Evolutionary conservation across 2,329 filamentous ascomycete genomes (phyloP).

Genomic region (Scleromitrula shiraiana): DNA sequence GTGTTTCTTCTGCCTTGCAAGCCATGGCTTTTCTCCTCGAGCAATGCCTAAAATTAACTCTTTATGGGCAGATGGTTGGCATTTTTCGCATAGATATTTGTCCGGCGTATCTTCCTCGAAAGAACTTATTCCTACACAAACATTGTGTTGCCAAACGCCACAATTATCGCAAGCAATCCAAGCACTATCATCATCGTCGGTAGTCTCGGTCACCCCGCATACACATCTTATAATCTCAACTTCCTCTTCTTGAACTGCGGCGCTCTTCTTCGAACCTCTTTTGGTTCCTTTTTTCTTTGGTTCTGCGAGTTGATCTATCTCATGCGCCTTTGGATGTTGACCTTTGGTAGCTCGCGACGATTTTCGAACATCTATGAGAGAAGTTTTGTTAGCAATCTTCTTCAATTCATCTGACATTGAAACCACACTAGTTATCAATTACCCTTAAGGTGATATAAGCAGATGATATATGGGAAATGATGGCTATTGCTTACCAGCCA

Average conservation of each 20-base stretch:
- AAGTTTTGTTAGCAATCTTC: conserved; percentile 18
- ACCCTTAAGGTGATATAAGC: neutral
- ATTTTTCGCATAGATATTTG: conserved; percentile 88
- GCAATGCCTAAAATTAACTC: conserved; percentile 70
- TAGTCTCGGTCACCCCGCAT: conserved; percentile 78
- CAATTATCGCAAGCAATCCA: conserved; percentile 97
- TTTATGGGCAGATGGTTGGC: conserved; percentile 70
- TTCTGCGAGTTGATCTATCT: conserved; percentile 53
- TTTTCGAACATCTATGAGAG: conserved; percentile 47
- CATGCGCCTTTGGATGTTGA: conserved; percentile 83
- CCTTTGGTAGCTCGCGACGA: conserved; percentile 96
- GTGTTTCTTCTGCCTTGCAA: conserved; percentile 53
- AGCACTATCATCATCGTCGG: conserved; percentile 76
- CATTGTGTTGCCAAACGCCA: conserved; percentile 93
- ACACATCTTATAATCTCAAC: conserved; percentile 77
- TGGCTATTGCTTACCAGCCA: conserved; percentile 51
- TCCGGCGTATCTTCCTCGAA: conserved; percentile 69
- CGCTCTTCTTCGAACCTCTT: conserved; percentile 47
- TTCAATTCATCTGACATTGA: neutral
- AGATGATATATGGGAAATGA: conserved; percentile 5
- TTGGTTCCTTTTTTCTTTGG: conserved; percentile 42
- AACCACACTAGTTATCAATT: neutral
- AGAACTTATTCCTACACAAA: conserved; percentile 80
- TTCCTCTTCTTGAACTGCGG: conserved; percentile 39
- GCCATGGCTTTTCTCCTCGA: conserved; percentile 81